Conservation (phyloP, 768 basidiomycete genomes). For the Boletus sp. region DNA sequence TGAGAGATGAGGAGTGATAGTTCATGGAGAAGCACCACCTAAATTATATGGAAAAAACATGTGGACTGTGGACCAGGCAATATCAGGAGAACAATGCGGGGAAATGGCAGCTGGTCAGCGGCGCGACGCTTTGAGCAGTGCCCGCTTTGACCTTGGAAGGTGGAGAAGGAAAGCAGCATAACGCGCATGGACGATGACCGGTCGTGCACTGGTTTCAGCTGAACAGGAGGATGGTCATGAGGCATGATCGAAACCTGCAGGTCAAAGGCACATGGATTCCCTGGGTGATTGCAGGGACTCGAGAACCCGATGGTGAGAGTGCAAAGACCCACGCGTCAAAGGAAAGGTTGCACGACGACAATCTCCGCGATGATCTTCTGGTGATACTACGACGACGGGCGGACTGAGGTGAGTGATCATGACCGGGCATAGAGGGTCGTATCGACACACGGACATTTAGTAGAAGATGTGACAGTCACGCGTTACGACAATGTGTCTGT, state of each 20-base stretch:
- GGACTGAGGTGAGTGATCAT: neutral
- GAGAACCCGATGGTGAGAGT: neutral
- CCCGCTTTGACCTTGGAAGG: slow-evolving; percentile 12
- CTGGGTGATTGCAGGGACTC: neutral
- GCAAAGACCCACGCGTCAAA: neutral
- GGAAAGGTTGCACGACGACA: slow-evolving; percentile 14
- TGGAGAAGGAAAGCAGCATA: neutral
- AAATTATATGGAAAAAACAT: slow-evolving; percentile 18
- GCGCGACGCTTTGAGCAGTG: slow-evolving; percentile 5
- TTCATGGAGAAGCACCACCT: neutral
- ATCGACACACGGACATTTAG: neutral
- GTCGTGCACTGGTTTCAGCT: slow-evolving; percentile 13
- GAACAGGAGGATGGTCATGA: slow-evolving; percentile 11
- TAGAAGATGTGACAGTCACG: slow-evolving; percentile 3
- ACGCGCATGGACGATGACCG: neutral
- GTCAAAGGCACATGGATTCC: slow-evolving; percentile 1
- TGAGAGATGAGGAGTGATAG: neutral
- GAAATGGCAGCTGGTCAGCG: neutral
- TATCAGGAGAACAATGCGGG: slow-evolving; percentile 16
- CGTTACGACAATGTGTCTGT: slow-evolving; percentile 10
- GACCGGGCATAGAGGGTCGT: neutral
- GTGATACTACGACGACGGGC: neutral
- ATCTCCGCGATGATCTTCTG: slow-evolving; percentile 15
- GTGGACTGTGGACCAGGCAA: slow-evolving; percentile 21
- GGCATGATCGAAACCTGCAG: slow-evolving; percentile 7